Base-by-base conservation (phyloP, 2,329 filamentous ascomycete genomes). In the Hirsutella thompsonii region DNA sequence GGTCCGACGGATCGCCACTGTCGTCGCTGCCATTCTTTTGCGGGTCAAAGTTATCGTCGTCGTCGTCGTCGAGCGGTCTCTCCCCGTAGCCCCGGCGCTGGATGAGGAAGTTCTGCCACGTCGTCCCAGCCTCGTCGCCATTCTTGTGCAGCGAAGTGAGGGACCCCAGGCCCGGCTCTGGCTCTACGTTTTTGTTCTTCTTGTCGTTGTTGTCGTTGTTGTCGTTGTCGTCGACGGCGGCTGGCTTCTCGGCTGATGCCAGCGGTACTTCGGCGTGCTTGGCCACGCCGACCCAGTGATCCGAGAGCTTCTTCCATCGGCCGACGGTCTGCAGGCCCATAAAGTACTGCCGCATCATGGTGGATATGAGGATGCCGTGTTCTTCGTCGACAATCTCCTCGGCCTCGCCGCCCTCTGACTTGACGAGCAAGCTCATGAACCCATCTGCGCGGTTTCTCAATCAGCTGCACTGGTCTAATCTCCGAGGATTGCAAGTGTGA, bases 311-410 rank as follows among this genome's bases (percentile, higher is more conserved):
- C 44, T 75, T 78, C 88, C 88, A 94, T 52, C 77, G 76, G 16
- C 86, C 84, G 20, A 94, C 64, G 1, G 89, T 81, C 42, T 85
- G 84, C 35, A 94, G 69, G 6, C 80, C 83, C 72, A 94, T 82
- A 61, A 94, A 94, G 60, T 94, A 94, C 56, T 94, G 88, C 11
- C 88, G 77, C 18, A 95, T 69, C 57, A 95, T 80, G 54, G 83
- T 85, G 38, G 83, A 88, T 51, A 94, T 85, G 42, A 94, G 69
- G 14, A 93, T 79, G 3, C 88, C 89, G 49, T 84, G 89, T 56
- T 95, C 88, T 53, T 94, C 87, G 23, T 78, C 79, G 5, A 94
- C 80, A 14, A 94, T 64, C 55, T 89, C 84, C 49, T 87, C 79
- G 2, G 81, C 83, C 3, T 72, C 63, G 14, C 87, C 87, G 20